phyloP scores from a whole-genome alignment of 2,329 filamentous ascomycete species.

The Exophiala alcalophila region DNA sequence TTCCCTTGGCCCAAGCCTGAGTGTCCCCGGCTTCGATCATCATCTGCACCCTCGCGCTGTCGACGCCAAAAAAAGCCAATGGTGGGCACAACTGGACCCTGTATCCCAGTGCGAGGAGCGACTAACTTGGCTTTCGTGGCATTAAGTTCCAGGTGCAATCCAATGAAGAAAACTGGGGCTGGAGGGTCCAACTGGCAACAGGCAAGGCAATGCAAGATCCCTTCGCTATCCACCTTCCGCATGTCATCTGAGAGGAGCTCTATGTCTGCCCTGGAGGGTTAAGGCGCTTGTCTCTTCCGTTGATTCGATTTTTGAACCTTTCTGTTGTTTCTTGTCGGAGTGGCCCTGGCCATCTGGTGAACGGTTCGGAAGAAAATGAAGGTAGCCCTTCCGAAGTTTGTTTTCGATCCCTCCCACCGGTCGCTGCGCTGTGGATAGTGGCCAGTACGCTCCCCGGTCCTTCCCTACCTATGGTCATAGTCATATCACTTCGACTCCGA shows the following conservation, averaged over 20 bases:
- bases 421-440: constrained; percentile 1
- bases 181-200: constrained; percentile 11
- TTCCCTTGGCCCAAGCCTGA: constrained; percentile 8
- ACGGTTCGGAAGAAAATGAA: constrained; percentile 7
- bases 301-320: constrained; percentile 13
- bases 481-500: constrained; percentile 10
- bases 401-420: constrained; percentile 5
- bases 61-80: constrained; percentile 12
- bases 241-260: constrained; percentile 8
- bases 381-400: constrained; percentile 6
- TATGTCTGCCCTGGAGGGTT: constrained; percentile 11
- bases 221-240: constrained; percentile 12
- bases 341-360: constrained; percentile 4
- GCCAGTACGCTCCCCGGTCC: constrained; percentile 2
- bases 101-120: constrained; percentile 3
- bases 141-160: constrained; percentile 12
- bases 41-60: constrained; percentile 2
- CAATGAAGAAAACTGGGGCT: constrained; percentile 7
- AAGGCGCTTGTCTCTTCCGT: constrained; percentile 13
- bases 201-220: constrained; percentile 16
- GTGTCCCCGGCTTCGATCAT: constrained; percentile 10
- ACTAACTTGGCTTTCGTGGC: constrained; percentile 15
- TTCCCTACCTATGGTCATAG: constrained; percentile 4
- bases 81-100: constrained; percentile 9
- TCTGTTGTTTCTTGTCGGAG: constrained; percentile 1